Conservation (phyloP, 495 filamentous ascomycete genomes). For the Tuber umbilicatum region DNA sequence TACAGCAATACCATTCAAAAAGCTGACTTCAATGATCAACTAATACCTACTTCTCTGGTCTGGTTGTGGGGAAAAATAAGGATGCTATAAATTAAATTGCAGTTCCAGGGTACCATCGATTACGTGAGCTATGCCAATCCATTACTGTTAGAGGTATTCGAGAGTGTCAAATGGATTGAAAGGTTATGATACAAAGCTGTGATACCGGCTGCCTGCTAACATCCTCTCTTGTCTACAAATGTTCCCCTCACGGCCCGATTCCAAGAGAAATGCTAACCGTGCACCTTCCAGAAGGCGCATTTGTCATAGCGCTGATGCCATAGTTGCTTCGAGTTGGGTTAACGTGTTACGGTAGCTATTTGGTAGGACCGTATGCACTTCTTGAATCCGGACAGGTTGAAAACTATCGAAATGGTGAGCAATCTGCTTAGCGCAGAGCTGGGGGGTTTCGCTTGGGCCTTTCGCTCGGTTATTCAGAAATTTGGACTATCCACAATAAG, state of each 20-base stretch:
- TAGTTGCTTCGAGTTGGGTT: background rate
- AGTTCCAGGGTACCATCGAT: background rate
- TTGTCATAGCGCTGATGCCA: background rate
- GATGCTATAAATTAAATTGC: background rate
- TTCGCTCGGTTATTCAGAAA: too few relatives aligned
- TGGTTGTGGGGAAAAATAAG: background rate
- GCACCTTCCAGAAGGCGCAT: background rate
- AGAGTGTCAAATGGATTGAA: background rate
- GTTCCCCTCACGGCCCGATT: background rate
- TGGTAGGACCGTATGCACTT: too few relatives aligned
- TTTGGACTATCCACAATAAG: conserved; percentile 48
- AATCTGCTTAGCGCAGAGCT: too few relatives aligned
- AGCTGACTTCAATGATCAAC: background rate
- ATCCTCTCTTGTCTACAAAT: background rate
- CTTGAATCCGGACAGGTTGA: too few relatives aligned
- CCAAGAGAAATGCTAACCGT: too few relatives aligned
- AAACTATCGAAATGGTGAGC: too few relatives aligned
- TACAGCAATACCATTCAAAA: background rate
- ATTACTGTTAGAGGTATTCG: too few relatives aligned
- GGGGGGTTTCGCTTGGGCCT: too few relatives aligned
- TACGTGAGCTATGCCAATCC: background rate
- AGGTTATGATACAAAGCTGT: background rate
- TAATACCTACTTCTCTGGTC: background rate
- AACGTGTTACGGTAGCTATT: too few relatives aligned
- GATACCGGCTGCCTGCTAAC: background rate